These are phyloP conservation scores for Scenedesmus sp. DNA, from an alignment of 163 green algal genomes.

Conservation along the genomic window DNA sequence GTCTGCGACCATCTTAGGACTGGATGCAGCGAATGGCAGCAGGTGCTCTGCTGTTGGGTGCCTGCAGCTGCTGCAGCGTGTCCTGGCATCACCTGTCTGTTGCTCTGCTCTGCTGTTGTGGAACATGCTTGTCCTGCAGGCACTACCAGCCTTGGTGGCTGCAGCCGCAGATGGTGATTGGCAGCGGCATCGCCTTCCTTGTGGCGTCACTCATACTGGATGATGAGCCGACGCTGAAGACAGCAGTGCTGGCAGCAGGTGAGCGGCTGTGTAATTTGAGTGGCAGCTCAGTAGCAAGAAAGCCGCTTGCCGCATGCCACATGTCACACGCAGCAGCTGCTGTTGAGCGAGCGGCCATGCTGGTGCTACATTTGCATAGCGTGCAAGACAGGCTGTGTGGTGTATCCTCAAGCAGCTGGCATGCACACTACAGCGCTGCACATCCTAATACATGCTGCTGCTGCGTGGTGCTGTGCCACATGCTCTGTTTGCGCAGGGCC, in stretches of 20 bases:
- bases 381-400: too few species aligned
- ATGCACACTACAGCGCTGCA: neutral
- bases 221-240: constrained; percentile 27
- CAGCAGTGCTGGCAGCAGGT: constrained; percentile 37
- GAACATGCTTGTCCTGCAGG: neutral
- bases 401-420: neutral
- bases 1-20: neutral
- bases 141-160: constrained; percentile 54
- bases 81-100: neutral
- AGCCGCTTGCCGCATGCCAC: too few species aligned
- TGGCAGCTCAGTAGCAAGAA: too few species aligned
- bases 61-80: neutral
- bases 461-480: neutral
- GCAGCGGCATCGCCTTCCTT: constrained; percentile 26
- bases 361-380: neutral
- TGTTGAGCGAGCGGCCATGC: too few species aligned
- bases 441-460: neutral
- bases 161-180: constrained; percentile 25
- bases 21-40: neutral
- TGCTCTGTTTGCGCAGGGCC: constrained; percentile 13
- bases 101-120: neutral
- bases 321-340: too few species aligned
- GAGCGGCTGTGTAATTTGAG: neutral
- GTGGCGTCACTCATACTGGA: neutral
- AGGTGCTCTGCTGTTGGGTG: neutral